A percentile compares a stretch with the other conserved stretches of the same genome.
Conservation (phyloP, 2,329 filamentous ascomycete species). For the Colletotrichum falcatum region DNA sequence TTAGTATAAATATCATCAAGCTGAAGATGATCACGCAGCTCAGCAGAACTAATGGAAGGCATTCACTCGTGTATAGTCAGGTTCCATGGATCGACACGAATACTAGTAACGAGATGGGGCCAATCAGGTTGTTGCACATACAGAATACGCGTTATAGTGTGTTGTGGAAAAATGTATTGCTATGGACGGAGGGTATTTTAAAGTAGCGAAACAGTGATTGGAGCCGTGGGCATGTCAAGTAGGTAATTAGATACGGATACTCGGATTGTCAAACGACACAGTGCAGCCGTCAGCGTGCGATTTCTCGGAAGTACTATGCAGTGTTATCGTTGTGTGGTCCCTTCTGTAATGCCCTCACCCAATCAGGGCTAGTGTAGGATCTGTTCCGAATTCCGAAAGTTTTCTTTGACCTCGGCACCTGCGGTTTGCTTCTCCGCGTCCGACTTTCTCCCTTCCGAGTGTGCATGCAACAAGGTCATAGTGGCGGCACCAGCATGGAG, state of each 20-base stretch:
- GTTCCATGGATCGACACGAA: too few species aligned
- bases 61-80: background rate
- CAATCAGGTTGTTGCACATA: too few species aligned
- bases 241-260: too few species aligned
- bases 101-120: too few species aligned
- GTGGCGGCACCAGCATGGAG: conserved; percentile 35
- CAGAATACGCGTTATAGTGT: too few species aligned
- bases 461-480: conserved; percentile 21
- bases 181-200: too few species aligned
- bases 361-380: conserved; percentile 13
- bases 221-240: too few species aligned
- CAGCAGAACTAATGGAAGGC: background rate
- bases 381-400: conserved; percentile 19
- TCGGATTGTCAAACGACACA: background rate
- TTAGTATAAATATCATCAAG: background rate
- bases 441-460: conserved; percentile 36
- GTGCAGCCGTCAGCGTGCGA: conserved; percentile 32
- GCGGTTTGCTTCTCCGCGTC: conserved; percentile 24
- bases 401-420: conserved; percentile 12
- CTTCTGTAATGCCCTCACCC: background rate
- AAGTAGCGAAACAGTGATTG: too few species aligned
- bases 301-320: conserved; percentile 4
- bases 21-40: background rate
- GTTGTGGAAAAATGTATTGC: too few species aligned
- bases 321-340: background rate